Percentiles rank a stretch among this genome's conserved stretches.
Evolutionary conservation across 148 eudicot genomes (phyloP).

Genomic region (Rhododendron griersonianum): DNA sequence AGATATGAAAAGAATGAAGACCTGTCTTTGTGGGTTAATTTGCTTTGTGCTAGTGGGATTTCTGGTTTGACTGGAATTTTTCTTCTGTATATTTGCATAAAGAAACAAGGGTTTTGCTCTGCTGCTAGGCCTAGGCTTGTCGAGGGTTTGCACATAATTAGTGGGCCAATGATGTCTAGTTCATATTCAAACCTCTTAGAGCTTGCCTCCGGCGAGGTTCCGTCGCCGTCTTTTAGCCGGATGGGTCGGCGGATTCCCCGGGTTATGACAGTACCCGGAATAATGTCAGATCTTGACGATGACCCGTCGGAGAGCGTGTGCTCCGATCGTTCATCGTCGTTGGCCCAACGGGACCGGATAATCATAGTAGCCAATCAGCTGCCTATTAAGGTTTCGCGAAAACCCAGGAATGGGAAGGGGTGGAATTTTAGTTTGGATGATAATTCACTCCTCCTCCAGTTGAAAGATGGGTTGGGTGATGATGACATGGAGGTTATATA

Average conservation of each 20-base stretch:
- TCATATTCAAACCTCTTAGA: conserved; percentile 48
- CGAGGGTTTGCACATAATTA: not conserved
- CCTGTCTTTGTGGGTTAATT: not conserved
- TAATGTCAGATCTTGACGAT: conserved; percentile 36
- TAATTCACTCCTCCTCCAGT: conserved; percentile 33
- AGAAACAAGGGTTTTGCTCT: not conserved
- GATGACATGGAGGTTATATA: conserved; percentile 36
- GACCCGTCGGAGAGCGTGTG: conserved; percentile 33
- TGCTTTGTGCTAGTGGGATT: not conserved
- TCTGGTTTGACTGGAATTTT: not conserved
- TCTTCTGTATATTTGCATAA: not conserved
- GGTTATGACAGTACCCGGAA: conserved; percentile 42
- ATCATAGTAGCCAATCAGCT: conserved; percentile 47
- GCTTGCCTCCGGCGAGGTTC: conserved; percentile 42
- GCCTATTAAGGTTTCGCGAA: conserved; percentile 25
- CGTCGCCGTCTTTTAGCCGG: conserved; percentile 35
- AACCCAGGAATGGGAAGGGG: conserved; percentile 14
- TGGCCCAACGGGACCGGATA: conserved; percentile 28
- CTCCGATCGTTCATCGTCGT: conserved; percentile 29
- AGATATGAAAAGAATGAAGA: not conserved
- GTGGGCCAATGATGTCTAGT: conserved; percentile 36
- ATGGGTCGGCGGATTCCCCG: conserved; percentile 40
- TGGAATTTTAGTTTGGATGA: conserved; percentile 25
- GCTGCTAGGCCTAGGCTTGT: not conserved
- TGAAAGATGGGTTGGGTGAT: conserved; percentile 38